These are phyloP conservation scores for Tardiomyces blankii DNA, from an alignment of 1,139 yeast species.

Conservation along the genomic window DNA sequence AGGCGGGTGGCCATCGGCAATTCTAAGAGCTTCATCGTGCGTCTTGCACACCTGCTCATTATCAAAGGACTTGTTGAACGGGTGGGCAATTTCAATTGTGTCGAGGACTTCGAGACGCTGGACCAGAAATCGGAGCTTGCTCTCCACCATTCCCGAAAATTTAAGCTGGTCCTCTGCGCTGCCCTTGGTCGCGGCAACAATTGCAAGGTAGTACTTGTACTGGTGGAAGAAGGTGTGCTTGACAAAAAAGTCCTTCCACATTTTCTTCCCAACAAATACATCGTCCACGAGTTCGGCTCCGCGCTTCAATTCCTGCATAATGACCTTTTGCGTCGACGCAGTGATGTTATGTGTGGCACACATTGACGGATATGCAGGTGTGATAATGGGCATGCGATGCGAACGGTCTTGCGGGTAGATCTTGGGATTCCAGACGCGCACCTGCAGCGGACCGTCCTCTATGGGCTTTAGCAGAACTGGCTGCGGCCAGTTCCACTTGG, in stretches of 20 bases:
- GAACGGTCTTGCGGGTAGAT: constrained; percentile 77
- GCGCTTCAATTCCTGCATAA: constrained; percentile 61
- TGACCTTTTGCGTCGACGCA: constrained; percentile 72
- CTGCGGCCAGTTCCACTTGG: constrained; percentile 98
- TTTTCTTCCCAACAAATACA: constrained; percentile 49
- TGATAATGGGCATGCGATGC: constrained; percentile 97
- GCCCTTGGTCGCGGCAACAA: constrained; percentile 67
- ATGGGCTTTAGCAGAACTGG: constrained; percentile 87
- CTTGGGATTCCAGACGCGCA: constrained; percentile 93
- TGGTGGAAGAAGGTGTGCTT: constrained; percentile 73
- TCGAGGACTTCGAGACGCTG: constrained; percentile 67
- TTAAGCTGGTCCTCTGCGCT: constrained; percentile 69
- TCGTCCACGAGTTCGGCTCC: constrained; percentile 63
- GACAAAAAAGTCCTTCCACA: constrained; percentile 66
- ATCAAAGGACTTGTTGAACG: constrained; percentile 71
- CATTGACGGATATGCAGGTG: constrained; percentile 99
- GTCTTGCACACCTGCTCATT: constrained; percentile 41
- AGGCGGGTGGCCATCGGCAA: constrained; percentile 36
- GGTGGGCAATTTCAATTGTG: constrained; percentile 79
- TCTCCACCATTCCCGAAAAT: constrained; percentile 91
- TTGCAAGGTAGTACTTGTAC: constrained; percentile 77
- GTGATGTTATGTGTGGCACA: constrained; percentile 97
- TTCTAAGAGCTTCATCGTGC: constrained; percentile 42
- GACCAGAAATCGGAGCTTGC: constrained; percentile 70
- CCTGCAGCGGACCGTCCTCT: constrained; percentile 96